These are phyloP conservation scores for Podaxis carcinomalis DNA, from an alignment of 768 basidiomycete genomes.

Conservation along the genomic window DNA sequence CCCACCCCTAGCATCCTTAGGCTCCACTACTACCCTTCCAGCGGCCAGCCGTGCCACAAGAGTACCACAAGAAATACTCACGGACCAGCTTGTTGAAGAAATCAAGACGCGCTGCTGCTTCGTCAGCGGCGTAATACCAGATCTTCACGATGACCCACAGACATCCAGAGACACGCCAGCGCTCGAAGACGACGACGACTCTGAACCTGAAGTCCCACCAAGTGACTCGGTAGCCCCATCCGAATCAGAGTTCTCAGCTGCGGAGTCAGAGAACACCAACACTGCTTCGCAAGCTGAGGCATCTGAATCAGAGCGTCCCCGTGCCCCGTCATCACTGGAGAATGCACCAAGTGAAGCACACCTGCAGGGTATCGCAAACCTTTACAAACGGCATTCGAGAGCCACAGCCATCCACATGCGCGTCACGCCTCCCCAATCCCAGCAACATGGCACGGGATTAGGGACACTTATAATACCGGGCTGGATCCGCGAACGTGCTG, in stretches of 20 bases:
- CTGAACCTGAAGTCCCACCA: constrained; percentile 37
- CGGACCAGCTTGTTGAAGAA: constrained; percentile 80
- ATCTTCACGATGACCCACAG: constrained; percentile 14
- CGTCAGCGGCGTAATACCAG: constrained; percentile 61
- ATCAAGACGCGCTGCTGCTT: constrained; percentile 90
- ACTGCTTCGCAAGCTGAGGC: constrained; percentile 39
- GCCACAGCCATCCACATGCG: constrained; percentile 70
- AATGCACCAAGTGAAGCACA: constrained; percentile 41
- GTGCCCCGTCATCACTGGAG: constrained; percentile 24
- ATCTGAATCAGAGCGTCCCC: constrained; percentile 57
- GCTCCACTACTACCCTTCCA: constrained; percentile 59
- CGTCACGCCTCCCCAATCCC: constrained; percentile 61
- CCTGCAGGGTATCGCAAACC: constrained; percentile 59
- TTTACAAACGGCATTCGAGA: constrained; percentile 75
- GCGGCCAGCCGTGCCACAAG: constrained; percentile 56
- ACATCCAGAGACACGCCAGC: constrained; percentile 23
- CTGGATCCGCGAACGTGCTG: constrained; percentile 90
- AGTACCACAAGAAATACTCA: constrained; percentile 77
- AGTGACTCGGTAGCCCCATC: constrained; percentile 12
- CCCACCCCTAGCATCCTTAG: constrained; percentile 74
- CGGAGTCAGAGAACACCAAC: constrained; percentile 28
- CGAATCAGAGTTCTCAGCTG: constrained; percentile 23
- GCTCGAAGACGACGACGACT: constrained; percentile 27
- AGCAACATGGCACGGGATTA: constrained; percentile 61
- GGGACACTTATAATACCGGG: constrained; percentile 87